phyloP scores from a whole-genome alignment of 2,329 filamentous ascomycete species.

The Volutella citrinella region DNA sequence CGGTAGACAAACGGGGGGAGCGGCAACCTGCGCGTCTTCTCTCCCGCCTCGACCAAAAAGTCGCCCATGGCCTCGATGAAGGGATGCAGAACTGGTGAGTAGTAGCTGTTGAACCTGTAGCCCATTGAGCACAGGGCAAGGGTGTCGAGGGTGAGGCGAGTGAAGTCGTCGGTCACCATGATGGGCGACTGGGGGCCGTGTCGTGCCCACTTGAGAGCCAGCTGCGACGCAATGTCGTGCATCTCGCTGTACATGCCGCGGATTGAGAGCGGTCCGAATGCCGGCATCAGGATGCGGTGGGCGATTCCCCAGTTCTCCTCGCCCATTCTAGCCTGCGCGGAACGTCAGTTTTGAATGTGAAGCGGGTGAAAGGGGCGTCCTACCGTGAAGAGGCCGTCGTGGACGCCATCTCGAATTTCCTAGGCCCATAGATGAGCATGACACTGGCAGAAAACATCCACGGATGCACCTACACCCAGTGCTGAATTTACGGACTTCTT shows the following conservation, averaged over 20 bases:
- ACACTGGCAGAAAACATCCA: not conserved
- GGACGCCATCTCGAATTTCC: conserved; percentile 57
- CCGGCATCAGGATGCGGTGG: conserved; percentile 62
- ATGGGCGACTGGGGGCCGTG: conserved; percentile 58
- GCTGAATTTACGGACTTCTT: conserved; percentile 51
- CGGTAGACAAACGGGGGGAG: conserved; percentile 50
- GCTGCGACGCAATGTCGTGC: conserved; percentile 64
- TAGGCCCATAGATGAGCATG: conserved; percentile 10
- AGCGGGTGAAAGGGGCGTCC: conserved; percentile 7
- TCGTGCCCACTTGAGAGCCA: conserved; percentile 67
- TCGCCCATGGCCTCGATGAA: conserved; percentile 66
- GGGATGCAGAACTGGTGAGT: conserved; percentile 64
- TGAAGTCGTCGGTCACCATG: conserved; percentile 63
- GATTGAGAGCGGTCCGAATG: conserved; percentile 68
- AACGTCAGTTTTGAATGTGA: conserved; percentile 21
- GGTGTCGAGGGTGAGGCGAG: conserved; percentile 69
- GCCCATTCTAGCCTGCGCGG: conserved; percentile 35
- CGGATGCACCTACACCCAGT: conserved; percentile 39
- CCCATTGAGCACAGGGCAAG: conserved; percentile 70
- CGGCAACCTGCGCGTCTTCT: conserved; percentile 44
- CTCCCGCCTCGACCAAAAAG: conserved; percentile 57
- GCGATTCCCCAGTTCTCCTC: conserved; percentile 66
- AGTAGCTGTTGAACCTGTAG: conserved; percentile 73
- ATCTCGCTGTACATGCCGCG: conserved; percentile 67
- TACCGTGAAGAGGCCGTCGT: conserved; percentile 67